Evolutionary conservation across 78 protist species (phyloP).

Genomic region (Dictyostelium discoideum): DNA sequence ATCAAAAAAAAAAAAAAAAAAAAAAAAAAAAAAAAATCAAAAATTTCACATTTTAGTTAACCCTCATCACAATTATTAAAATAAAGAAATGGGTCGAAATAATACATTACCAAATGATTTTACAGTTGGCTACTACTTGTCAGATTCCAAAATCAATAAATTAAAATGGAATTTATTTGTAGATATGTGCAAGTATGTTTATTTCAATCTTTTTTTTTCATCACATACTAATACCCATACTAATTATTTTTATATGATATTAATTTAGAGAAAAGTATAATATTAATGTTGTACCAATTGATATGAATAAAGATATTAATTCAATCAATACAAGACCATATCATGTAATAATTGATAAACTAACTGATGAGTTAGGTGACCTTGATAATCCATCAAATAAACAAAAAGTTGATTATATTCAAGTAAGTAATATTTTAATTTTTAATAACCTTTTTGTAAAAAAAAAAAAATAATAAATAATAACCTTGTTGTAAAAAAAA

Average conservation of each 20-base stretch:
- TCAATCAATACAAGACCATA: slow-evolving; percentile 35
- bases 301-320: background rate
- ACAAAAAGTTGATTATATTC: slow-evolving; percentile 5
- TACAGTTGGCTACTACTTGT: slow-evolving; percentile 58
- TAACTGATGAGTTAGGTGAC: slow-evolving; percentile 66
- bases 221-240: too few relatives aligned
- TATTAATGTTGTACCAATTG: slow-evolving; percentile 58
- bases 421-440: background rate
- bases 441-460: too few relatives aligned
- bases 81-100: background rate
- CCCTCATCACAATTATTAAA: background rate
- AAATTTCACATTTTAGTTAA: too few relatives aligned
- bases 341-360: slow-evolving; percentile 53
- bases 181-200: slow-evolving; percentile 38
- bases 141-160: slow-evolving; percentile 26
- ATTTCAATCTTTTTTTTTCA: background rate
- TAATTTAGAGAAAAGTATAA: slow-evolving; percentile 30
- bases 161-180: slow-evolving; percentile 63
- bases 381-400: background rate
- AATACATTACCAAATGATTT: slow-evolving; percentile 8
- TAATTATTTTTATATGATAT: background rate
- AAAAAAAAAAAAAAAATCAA: background rate
- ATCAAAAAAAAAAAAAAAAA: background rate
- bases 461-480: background rate
- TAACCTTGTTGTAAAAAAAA: background rate